phyloP scores from a whole-genome alignment of 768 basidiomycete species.

The Chalciporus pseudorubinellus region DNA sequence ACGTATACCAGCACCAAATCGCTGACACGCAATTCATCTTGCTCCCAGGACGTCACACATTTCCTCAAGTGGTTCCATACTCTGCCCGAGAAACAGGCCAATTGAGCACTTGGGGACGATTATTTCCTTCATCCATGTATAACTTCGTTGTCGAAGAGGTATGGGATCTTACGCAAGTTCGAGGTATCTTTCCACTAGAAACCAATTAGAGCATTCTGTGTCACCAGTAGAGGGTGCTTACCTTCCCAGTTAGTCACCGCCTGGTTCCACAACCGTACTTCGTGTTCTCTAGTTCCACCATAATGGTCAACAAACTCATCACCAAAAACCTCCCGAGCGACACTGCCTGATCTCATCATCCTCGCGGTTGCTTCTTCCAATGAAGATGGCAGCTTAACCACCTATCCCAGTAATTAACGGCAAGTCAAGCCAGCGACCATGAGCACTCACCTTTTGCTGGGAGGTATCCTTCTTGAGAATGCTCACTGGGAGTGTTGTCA shows the following conservation, averaged over 20 bases:
- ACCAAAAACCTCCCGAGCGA: conserved; percentile 88
- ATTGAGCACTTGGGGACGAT: background rate
- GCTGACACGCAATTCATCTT: conserved; percentile 2
- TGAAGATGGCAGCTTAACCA: conserved; percentile 74
- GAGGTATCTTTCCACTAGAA: conserved; percentile 78
- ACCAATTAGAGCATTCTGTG: conserved; percentile 8
- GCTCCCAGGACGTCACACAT: conserved; percentile 63
- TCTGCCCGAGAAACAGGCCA: conserved; percentile 19
- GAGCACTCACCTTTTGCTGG: conserved; percentile 57
- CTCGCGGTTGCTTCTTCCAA: conserved; percentile 74
- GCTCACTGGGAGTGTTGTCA: conserved; percentile 71
- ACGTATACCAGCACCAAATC: background rate
- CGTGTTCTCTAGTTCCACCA: conserved; percentile 92
- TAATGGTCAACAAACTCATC: conserved; percentile 92
- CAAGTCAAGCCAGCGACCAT: conserved; percentile 1
- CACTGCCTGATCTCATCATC: conserved; percentile 76
- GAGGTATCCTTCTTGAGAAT: conserved; percentile 33
- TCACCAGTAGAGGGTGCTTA: conserved; percentile 34
- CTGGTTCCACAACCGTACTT: conserved; percentile 80
- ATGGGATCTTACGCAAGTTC: conserved; percentile 56
- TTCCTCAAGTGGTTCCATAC: conserved; percentile 66
- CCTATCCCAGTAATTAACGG: conserved; percentile 33
- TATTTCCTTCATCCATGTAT: background rate
- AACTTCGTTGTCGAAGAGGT: background rate
- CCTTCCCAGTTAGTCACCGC: conserved; percentile 96